These are phyloP conservation scores for Russula ochroleuca DNA, from an alignment of 768 basidiomycete genomes.

Conservation along the genomic window DNA sequence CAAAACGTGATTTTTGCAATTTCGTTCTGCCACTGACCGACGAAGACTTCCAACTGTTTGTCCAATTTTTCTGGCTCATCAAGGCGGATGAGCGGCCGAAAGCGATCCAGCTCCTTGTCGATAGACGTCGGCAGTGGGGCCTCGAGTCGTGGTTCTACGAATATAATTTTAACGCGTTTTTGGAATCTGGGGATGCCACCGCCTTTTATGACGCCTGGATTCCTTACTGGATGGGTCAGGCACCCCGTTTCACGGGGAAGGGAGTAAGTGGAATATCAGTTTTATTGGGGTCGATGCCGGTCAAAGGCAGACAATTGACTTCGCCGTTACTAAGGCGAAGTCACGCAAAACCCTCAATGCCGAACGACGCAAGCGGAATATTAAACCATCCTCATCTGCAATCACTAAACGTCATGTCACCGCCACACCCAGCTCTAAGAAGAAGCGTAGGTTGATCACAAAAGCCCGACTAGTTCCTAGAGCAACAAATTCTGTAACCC, in stretches of 20 bases:
- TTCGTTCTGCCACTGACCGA: neutral
- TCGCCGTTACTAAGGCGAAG: neutral
- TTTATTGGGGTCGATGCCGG: neutral
- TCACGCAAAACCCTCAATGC: neutral
- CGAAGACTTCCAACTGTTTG: conserved; percentile 26
- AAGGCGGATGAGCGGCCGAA: neutral
- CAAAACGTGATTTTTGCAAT: conserved; percentile 12
- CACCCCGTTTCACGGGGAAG: neutral
- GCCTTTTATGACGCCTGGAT: neutral
- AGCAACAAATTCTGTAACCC: neutral
- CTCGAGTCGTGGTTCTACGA: neutral
- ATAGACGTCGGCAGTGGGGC: conserved; percentile 19
- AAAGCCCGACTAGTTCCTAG: neutral
- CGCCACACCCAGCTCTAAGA: conserved; percentile 1
- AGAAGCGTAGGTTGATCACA: neutral
- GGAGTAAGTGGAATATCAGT: neutral
- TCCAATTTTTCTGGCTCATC: conserved; percentile 32
- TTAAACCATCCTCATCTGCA: neutral
- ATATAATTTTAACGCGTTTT: too few species aligned
- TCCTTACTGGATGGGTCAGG: neutral
- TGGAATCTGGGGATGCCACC: neutral
- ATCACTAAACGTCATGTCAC: neutral
- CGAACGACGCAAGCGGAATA: conserved; percentile 2
- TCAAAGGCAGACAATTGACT: neutral
- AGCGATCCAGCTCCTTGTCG: conserved; percentile 11